phyloP scores from a whole-genome alignment of 305 asterid genomes.

The Salvia sclarea region DNA sequence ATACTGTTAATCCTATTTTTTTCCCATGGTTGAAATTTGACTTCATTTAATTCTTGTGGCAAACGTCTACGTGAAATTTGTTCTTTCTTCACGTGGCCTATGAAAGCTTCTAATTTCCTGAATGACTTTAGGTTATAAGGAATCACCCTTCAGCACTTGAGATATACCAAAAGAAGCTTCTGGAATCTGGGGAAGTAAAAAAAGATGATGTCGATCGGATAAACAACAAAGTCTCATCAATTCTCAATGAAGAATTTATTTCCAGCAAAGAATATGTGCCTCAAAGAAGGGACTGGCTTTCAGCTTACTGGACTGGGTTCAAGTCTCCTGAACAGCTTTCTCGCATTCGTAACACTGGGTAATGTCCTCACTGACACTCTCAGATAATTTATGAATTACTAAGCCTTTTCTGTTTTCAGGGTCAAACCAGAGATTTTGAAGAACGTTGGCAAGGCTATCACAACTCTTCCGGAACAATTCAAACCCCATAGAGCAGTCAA shows the following conservation, averaged over 20 bases:
- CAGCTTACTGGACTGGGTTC: conserved; percentile 91
- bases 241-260: conserved; percentile 90
- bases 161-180: conserved; percentile 77
- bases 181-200: conserved; percentile 68
- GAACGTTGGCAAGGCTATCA: conserved; percentile 87
- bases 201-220: conserved; percentile 73
- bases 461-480: conserved; percentile 74
- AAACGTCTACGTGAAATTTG: conserved; percentile 3
- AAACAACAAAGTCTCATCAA: conserved; percentile 61
- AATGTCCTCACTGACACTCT: conserved; percentile 27
- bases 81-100: neutral
- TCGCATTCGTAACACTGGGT: conserved; percentile 88
- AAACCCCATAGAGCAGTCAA: conserved; percentile 86
- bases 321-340: conserved; percentile 93
- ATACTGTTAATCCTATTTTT: neutral
- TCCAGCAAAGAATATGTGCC: conserved; percentile 93
- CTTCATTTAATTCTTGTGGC: conserved; percentile 6
- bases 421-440: conserved; percentile 90
- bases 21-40: neutral
- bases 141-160: conserved; percentile 84
- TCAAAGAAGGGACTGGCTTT: conserved; percentile 92
- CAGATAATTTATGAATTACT: conserved; percentile 18
- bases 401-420: conserved; percentile 45
- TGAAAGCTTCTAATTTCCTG: conserved; percentile 29
- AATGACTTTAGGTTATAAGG: conserved; percentile 61